Evolutionary conservation across 1,139 yeast species (phyloP).

Genomic region (Torulaspora globosa): DNA sequence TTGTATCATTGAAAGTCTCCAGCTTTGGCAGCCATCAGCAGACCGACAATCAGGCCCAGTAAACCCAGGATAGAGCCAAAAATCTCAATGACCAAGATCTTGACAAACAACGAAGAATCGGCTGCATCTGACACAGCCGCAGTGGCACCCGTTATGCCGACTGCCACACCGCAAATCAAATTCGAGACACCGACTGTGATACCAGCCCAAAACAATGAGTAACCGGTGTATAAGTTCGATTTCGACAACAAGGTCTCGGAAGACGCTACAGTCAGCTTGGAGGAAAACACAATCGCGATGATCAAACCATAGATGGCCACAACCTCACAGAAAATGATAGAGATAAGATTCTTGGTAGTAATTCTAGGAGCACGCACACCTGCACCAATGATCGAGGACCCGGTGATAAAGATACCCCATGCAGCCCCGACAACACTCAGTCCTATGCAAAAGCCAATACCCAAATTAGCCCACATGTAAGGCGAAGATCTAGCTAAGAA

Average conservation of each 20-base stretch:
- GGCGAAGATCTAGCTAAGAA: constrained; percentile 86
- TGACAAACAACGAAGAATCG: constrained; percentile 89
- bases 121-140: constrained; percentile 99
- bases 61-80: constrained; percentile 95
- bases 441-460: constrained; percentile 91
- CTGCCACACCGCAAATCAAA: constrained; percentile 94
- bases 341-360: constrained; percentile 92
- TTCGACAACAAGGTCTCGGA: constrained; percentile 59
- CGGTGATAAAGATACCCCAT: constrained; percentile 98
- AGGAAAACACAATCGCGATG: constrained; percentile 95
- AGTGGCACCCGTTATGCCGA: constrained; percentile 95
- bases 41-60: constrained; percentile 91
- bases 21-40: constrained; percentile 95
- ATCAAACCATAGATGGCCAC: constrained; percentile 98
- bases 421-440: constrained; percentile 97
- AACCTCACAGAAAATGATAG: constrained; percentile 98
- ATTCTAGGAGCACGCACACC: constrained; percentile 97
- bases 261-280: constrained; percentile 77
- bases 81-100: constrained; percentile 93
- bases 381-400: constrained; percentile 92
- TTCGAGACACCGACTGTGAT: constrained; percentile 91
- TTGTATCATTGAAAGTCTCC: constrained; percentile 54
- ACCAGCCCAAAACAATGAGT: constrained; percentile 97
- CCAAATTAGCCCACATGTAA: constrained; percentile 93
- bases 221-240: constrained; percentile 89